Evolutionary conservation across 345 rosid species (phyloP), one percentile per base, ranked within the genome.

Genomic region (Eucalyptus marginata): DNA sequence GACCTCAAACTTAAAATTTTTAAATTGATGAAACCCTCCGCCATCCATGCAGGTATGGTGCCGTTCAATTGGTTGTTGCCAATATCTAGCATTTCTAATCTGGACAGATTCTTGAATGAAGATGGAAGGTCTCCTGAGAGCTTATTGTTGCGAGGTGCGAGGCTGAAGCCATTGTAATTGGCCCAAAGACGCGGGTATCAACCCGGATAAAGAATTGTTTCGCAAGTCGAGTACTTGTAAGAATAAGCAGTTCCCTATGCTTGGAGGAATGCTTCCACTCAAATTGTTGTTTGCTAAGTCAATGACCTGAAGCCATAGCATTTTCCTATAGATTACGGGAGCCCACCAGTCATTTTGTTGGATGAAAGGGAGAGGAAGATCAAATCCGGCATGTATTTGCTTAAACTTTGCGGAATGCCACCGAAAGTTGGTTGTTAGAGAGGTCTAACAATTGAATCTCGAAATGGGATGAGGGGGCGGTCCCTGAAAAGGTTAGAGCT

Each of bases 81-180:
- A 43, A 93, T 91, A 88, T 93, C 94, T 3, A 93, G 90, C 25
- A 92, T 93, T 64, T 90, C 90, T 87, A 93, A 80, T 59, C 90
- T 90, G 9, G 90, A 88, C 17, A 91, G 90, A 40, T 90, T 92
- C 76, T 89, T 89, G 33, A 94, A 90, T 83, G 92, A 89, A 10
- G 87, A 27, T 22, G 93, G 91, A 80, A 94, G 71, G 50, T 83
- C 58, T 31, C 94, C 95, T n/a, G 62, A 49, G 27, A 93, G 90
- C 88, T 86, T 89, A 58, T 93, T 91, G 86, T 88, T 83, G 89
- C 88, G 8, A 94, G 84, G 80, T 88, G 92, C 85, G 49, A 5
- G 91, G 90, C 18, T 27, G 87, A 64, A 93, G 93, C 40, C 84
- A 85, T 24, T 17, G 36, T 29, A 93, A 88, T 20, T 86, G 90